Conservation (phyloP, 495 filamentous ascomycete species). For the Tuber melanosporum region DNA sequence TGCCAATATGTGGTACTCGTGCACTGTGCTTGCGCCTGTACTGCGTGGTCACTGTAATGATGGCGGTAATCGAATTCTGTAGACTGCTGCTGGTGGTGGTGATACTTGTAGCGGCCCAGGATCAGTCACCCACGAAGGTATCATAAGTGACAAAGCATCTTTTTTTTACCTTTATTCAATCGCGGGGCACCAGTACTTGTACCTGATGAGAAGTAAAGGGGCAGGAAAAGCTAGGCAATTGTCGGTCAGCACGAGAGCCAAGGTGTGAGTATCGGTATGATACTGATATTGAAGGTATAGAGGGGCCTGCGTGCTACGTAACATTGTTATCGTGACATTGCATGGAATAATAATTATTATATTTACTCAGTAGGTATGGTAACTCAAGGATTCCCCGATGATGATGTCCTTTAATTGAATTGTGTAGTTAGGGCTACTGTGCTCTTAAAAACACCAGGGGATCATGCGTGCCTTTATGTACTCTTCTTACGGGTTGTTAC, state of each 20-base stretch:
- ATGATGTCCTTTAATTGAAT: too few relatives aligned
- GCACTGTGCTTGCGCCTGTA: not conserved
- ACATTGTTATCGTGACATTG: not conserved
- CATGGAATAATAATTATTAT: too few relatives aligned
- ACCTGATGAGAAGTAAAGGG: not conserved
- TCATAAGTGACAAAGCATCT: not conserved
- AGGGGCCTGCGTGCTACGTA: not conserved
- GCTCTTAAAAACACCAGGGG: too few relatives aligned
- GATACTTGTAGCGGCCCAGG: not conserved
- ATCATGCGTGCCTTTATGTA: too few relatives aligned
- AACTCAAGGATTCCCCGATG: too few relatives aligned
- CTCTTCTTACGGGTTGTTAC: too few relatives aligned
- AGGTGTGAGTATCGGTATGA: not conserved
- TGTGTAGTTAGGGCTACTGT: too few relatives aligned
- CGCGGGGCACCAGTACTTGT: not conserved
- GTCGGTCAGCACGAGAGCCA: not conserved
- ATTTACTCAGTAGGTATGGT: too few relatives aligned
- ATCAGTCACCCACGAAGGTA: not conserved
- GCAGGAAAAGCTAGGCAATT: not conserved
- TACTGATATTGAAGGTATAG: not conserved
- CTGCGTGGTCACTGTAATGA: not conserved
- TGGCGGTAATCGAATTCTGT: not conserved
- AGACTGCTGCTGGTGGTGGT: conserved; percentile 7
- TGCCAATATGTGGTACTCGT: not conserved
- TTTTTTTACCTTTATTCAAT: not conserved